Conservation (phyloP, 1,139 yeast genomes). For the Blastobotrys aristatus region DNA sequence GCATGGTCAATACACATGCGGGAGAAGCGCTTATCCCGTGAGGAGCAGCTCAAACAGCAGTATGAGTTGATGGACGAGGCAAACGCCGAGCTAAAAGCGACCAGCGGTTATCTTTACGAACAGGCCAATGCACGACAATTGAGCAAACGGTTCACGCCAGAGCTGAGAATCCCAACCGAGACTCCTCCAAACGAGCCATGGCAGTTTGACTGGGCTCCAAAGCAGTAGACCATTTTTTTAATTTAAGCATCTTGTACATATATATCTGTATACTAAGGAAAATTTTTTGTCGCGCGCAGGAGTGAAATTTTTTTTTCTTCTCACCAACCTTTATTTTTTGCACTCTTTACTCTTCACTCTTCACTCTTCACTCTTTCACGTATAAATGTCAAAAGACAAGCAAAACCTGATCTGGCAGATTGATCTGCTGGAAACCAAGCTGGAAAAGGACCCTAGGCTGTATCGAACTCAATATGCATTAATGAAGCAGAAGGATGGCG, state of each 20-base stretch:
- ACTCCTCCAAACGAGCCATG: conserved; percentile 84
- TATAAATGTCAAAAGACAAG: conserved; percentile 3
- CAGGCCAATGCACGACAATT: conserved; percentile 49
- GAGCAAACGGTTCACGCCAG: conserved; percentile 44
- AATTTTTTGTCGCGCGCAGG: background rate
- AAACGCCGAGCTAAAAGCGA: conserved; percentile 59
- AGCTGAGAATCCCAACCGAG: conserved; percentile 83
- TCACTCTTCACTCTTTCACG: too few relatives aligned
- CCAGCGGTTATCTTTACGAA: conserved; percentile 46
- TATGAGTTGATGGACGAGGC: conserved; percentile 65
- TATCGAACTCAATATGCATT: conserved; percentile 30
- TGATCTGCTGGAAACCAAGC: conserved; percentile 35
- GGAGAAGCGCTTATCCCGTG: conserved; percentile 39
- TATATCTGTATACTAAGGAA: background rate
- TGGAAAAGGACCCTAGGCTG: conserved; percentile 28
- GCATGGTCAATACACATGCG: conserved; percentile 74
- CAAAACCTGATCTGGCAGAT: conserved; percentile 32
- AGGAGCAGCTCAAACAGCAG: conserved; percentile 52
- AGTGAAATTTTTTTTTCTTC: too few relatives aligned
- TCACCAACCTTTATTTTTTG: too few relatives aligned
- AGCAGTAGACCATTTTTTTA: conserved; percentile 2
- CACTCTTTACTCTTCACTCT: too few relatives aligned
- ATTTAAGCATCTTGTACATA: background rate
- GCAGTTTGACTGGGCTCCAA: conserved; percentile 57
- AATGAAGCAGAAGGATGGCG: conserved; percentile 19